These are phyloP conservation scores for Entrophospora sp. DNA, from an alignment of 192 early-diverging fungal species.

Conservation along the genomic window DNA sequence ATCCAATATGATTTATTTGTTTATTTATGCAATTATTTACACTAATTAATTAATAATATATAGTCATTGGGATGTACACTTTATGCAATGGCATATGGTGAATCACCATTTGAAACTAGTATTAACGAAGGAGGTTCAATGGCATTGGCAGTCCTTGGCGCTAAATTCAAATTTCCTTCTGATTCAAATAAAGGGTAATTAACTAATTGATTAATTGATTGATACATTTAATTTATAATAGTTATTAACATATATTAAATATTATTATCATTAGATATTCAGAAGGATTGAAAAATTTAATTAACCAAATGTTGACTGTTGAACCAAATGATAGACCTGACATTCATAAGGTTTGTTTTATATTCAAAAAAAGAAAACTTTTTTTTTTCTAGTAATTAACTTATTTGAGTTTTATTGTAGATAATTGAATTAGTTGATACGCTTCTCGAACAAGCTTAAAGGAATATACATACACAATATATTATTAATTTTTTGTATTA, in stretches of 20 bases:
- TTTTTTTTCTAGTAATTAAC: no score
- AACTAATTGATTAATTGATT: no score
- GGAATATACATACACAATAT: no score
- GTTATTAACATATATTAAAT: background rate
- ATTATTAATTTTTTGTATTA: no score
- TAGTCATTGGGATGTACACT: constrained; percentile 61
- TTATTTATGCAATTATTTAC: background rate
- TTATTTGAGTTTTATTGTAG: no score
- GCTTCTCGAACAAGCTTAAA: no score
- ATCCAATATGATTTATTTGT: background rate
- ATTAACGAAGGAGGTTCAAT: constrained; percentile 59
- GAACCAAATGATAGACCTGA: constrained; percentile 50
- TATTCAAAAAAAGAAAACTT: no score
- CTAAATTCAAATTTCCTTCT: constrained; percentile 44
- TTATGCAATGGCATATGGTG: constrained; percentile 62
- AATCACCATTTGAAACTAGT: constrained; percentile 63
- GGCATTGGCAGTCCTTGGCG: constrained; percentile 62
- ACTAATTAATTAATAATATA: background rate
- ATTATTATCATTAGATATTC: constrained; percentile 37
- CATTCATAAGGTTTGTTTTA: constrained; percentile 41
- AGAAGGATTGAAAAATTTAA: constrained; percentile 37
- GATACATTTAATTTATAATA: background rate
- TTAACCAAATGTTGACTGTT: constrained; percentile 52
- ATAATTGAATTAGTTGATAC: no score
- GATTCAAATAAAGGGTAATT: constrained; percentile 20